These are phyloP conservation scores for Botrytis byssoidea DNA, from an alignment of 2,329 filamentous ascomycete genomes.

Conservation along the genomic window DNA sequence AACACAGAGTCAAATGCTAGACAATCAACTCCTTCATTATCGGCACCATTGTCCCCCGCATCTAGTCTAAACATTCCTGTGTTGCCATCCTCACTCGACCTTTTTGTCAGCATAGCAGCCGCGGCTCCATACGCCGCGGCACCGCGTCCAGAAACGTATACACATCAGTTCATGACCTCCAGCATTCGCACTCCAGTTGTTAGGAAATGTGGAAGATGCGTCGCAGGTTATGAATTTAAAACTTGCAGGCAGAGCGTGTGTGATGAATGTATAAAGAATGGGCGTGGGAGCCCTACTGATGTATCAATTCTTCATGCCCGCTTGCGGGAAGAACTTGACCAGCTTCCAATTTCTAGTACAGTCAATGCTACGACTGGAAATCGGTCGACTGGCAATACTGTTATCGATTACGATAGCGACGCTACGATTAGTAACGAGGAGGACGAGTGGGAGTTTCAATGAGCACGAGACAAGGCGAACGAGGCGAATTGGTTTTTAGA, in stretches of 20 bases:
- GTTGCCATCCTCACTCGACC: neutral
- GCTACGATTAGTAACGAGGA: rapidly evolving
- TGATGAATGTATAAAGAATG: neutral
- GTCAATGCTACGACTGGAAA: neutral
- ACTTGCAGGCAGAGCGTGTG: neutral
- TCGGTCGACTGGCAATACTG: neutral
- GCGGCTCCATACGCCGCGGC: neutral
- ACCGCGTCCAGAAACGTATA: neutral
- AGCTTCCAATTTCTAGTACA: neutral
- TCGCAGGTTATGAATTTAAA: neutral
- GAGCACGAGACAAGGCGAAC: neutral
- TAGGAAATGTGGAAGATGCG: neutral
- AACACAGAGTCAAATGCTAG: neutral
- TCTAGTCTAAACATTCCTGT: neutral
- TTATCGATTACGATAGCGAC: neutral
- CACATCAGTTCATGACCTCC: neutral
- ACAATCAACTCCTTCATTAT: neutral
- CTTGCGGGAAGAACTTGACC: neutral
- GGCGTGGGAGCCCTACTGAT: neutral
- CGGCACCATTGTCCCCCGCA: neutral
- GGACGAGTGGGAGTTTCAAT: neutral
- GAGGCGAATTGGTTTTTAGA: neutral
- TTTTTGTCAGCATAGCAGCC: neutral
- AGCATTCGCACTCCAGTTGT: neutral
- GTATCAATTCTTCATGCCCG: neutral